Conservation (phyloP, 495 filamentous ascomycete genomes). For the Tuber calosporum region DNA sequence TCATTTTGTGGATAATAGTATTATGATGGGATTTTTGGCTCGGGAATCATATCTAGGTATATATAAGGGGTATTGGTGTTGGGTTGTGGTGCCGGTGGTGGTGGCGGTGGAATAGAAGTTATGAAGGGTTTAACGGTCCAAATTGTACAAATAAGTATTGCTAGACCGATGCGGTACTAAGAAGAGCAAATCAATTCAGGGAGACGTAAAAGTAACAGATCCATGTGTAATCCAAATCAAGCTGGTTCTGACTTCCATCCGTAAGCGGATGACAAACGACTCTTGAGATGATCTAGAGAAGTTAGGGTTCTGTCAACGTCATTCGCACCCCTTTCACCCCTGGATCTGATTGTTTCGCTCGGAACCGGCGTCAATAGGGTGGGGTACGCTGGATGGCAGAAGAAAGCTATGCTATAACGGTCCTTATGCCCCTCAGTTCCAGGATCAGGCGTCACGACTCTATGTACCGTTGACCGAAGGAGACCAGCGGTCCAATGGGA, state of each 20-base stretch:
- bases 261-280: conserved; percentile 70
- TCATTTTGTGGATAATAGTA: background rate
- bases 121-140: background rate
- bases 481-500: conserved; percentile 86
- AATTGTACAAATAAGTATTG: background rate
- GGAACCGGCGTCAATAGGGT: conserved; percentile 69
- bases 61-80: background rate
- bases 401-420: conserved; percentile 83
- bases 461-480: conserved; percentile 75
- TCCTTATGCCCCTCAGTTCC: conserved; percentile 49
- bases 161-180: background rate
- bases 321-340: conserved; percentile 42
- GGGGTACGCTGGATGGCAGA: conserved; percentile 74
- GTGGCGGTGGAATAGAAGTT: background rate
- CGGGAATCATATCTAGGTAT: background rate
- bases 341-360: conserved; percentile 52
- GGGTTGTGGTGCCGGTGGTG: too few species aligned
- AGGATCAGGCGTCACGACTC: conserved; percentile 68
- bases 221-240: background rate
- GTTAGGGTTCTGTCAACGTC: conserved; percentile 58
- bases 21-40: background rate
- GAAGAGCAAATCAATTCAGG: background rate
- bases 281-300: conserved; percentile 73
- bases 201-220: background rate
- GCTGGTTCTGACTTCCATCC: conserved; percentile 29